Evolutionary conservation across 768 basidiomycete genomes (phyloP).

Genomic region (Tremella fuciformis): DNA sequence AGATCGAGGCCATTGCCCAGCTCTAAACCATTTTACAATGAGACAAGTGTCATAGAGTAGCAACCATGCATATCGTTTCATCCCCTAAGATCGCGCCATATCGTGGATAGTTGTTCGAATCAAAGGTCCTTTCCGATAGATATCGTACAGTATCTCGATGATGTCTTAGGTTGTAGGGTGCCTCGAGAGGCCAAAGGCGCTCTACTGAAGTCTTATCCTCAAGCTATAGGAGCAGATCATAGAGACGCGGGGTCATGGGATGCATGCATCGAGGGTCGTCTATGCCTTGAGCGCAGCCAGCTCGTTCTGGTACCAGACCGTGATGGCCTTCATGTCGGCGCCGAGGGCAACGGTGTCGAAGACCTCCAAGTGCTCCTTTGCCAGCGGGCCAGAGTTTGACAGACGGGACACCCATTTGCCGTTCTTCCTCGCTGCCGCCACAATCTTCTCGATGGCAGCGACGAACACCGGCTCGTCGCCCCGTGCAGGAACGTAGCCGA

Average conservation of each 20-base stretch:
- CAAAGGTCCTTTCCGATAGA: no score
- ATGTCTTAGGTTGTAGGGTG: no score
- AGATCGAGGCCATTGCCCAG: constrained; percentile 29
- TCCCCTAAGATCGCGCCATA: no score
- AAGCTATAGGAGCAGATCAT: no score
- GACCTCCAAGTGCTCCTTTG: constrained; percentile 18
- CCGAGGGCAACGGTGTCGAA: constrained; percentile 32
- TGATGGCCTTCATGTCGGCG: constrained; percentile 27
- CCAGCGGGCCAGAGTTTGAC: constrained; percentile 31
- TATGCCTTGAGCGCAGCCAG: neutral
- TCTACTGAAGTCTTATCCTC: no score
- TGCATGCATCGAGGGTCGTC: no score
- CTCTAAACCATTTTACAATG: neutral
- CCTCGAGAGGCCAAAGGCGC: no score
- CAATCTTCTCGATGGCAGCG: constrained; percentile 40
- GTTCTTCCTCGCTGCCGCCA: constrained; percentile 26
- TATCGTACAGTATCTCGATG: no score
- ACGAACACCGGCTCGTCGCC: constrained; percentile 37
- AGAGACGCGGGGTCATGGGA: no score
- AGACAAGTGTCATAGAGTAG: no score
- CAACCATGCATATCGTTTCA: no score
- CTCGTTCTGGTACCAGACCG: constrained; percentile 15
- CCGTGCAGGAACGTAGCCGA: constrained; percentile 38
- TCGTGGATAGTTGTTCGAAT: no score
- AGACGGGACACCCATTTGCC: constrained; percentile 38